phyloP scores from a whole-genome alignment of 441 rosid species.

The Melastoma candidum region DNA sequence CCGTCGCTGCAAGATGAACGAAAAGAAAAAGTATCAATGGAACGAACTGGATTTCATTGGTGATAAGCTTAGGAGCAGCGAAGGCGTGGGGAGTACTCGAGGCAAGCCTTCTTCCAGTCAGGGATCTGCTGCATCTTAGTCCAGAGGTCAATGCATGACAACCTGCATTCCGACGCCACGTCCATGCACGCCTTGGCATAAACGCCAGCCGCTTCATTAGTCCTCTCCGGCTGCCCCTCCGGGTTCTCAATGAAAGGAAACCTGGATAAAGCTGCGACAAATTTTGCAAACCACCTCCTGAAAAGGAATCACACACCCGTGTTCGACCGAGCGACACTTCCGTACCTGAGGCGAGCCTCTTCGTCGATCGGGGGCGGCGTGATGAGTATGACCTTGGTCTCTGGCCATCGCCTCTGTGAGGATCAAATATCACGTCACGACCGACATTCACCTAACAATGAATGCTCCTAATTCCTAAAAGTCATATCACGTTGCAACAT shows the following conservation, averaged over 20 bases:
- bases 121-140: slow-evolving; percentile 55
- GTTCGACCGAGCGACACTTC: no score
- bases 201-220: slow-evolving; percentile 63
- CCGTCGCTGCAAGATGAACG: slow-evolving; percentile 49
- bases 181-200: slow-evolving; percentile 55
- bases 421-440: no score
- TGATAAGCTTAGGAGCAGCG: neutral
- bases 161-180: slow-evolving; percentile 40
- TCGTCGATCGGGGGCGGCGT: slow-evolving; percentile 89
- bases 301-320: no score
- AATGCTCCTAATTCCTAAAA: no score
- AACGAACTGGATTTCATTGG: no score
- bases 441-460: no score
- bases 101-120: slow-evolving; percentile 47
- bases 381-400: slow-evolving; percentile 39
- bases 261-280: slow-evolving; percentile 20
- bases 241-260: slow-evolving; percentile 56
- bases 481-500: no score
- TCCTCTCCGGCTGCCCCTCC: slow-evolving; percentile 60
- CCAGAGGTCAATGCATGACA: slow-evolving; percentile 59
- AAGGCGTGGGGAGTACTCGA: slow-evolving; percentile 26
- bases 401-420: slow-evolving; percentile 54
- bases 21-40: neutral
- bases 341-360: slow-evolving; percentile 63
- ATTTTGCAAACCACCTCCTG: no score